Percentiles rank a stretch among this genome's conserved stretches.
These are phyloP conservation scores for Sporodiniella umbellata DNA, from an alignment of 371 early-diverging fungal species.

Conservation along the genomic window DNA sequence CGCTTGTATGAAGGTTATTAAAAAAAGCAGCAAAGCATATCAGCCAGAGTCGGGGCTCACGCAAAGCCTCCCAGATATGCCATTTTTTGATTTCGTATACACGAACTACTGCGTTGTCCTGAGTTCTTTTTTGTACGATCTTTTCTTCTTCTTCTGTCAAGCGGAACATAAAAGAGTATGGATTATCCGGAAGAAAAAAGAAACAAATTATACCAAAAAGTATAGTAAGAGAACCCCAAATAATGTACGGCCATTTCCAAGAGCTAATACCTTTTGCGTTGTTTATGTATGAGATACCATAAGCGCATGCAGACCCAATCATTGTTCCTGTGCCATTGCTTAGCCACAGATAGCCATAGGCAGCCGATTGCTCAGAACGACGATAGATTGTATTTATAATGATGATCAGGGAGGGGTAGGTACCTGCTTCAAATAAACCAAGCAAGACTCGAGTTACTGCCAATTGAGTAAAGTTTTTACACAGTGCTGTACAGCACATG, in stretches of 20 bases:
- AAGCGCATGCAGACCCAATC: constrained; percentile 13
- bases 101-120: constrained; percentile 22
- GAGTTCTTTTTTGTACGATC: constrained; percentile 19
- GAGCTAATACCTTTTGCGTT: constrained; percentile 12
- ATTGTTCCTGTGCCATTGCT: constrained; percentile 25
- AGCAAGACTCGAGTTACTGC: constrained; percentile 26
- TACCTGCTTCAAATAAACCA: constrained; percentile 33
- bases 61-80: constrained; percentile 22
- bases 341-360: constrained; percentile 39
- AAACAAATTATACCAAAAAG: constrained; percentile 18
- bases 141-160: constrained; percentile 23
- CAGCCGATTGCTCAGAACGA: constrained; percentile 23
- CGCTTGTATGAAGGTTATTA: constrained; percentile 30
- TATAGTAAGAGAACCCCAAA: constrained; percentile 20
- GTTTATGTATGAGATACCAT: constrained; percentile 20
- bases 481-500: constrained; percentile 6
- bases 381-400: constrained; percentile 26
- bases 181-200: constrained; percentile 25
- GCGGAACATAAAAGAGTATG: constrained; percentile 12
- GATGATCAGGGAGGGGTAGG: constrained; percentile 24
- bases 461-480: constrained; percentile 24
- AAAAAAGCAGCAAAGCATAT: constrained; percentile 15
- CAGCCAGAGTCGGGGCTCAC: constrained; percentile 21
- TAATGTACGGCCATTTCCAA: constrained; percentile 30
- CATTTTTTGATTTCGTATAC: constrained; percentile 17